phyloP scores from a whole-genome alignment of 2,329 filamentous ascomycete genomes.

The Colletotrichum eleusines region DNA sequence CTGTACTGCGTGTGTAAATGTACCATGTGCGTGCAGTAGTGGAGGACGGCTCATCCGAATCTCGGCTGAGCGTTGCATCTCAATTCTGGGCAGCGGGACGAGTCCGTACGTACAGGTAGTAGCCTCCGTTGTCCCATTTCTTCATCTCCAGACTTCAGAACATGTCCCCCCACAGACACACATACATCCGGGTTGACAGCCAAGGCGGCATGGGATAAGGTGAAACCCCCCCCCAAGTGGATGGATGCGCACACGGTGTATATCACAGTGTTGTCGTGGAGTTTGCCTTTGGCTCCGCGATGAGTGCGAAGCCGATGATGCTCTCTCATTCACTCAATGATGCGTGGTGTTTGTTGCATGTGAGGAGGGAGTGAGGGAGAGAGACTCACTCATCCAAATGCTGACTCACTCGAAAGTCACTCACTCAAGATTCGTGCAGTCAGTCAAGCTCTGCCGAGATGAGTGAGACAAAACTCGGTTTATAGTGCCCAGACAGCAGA shows the following conservation, averaged over 20 bases:
- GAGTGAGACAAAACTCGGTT: neutral
- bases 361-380: neutral
- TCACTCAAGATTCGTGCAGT: neutral
- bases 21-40: too few relatives aligned
- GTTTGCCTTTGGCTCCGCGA: too few relatives aligned
- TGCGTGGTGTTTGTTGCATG: neutral
- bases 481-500: too few relatives aligned
- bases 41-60: slow-evolving; percentile 3
- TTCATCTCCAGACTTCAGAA: too few relatives aligned
- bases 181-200: neutral
- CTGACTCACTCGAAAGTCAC: too few relatives aligned
- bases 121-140: too few relatives aligned
- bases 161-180: neutral
- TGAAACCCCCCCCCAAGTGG: neutral
- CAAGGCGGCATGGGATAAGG: slow-evolving; percentile 8
- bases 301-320: neutral
- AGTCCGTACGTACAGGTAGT: too few relatives aligned
- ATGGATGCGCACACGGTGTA: neutral
- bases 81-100: slow-evolving; percentile 26
- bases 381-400: neutral
- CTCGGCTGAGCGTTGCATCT: slow-evolving; percentile 16
- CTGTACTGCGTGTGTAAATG: too few relatives aligned
- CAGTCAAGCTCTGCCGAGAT: neutral
- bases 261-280: neutral
- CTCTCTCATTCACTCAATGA: too few relatives aligned